Base-by-base conservation (phyloP, 2,329 filamentous ascomycete species). In the Chrysoporthe puriensis region DNA sequence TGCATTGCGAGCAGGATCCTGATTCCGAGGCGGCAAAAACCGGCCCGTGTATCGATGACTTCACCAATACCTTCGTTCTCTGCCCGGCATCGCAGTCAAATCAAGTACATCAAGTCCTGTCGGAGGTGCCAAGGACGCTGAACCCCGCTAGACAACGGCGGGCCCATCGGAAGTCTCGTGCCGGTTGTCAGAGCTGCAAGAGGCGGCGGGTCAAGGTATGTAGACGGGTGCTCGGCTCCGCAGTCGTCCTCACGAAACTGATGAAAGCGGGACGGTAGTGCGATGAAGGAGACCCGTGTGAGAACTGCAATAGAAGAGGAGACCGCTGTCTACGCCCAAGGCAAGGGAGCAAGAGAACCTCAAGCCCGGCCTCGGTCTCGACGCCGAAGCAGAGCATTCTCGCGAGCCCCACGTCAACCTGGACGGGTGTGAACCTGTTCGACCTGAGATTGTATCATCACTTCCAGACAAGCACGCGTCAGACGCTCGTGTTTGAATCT, bases 401-500 rank as follows among this genome's bases (percentile, higher is more conserved):
- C 46, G 14, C 44, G 18, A 26, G 40, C 32, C 40, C 26, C 42
- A 56, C 46, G 11, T 54, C 46, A n/a, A 44, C 36, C 18, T 26
- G 18, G 42, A 40, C 66, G 34, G 57, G 36, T 9, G 64, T 71
- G n/a, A 71, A 72, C 44, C 62, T 71, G 8, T 58, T 69, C 14
- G 69, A 72, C 32, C 62, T 74, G 62, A 71, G 70, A 60, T 63
- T 74, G 5, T 67, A 73, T 21, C 71, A 74, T 69, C 72, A 74
- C 66, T 74, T 73, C 62, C 70, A 72, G 32, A 62, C 50, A 32
- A 62, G 59, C n/a, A 74, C 73, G 0, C 61, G 67, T 26, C 46
- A 70, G 13, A 74, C 73, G 3, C 70, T 74, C 34, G 46, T 74
- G 3, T 62, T 70, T 34, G 32, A 57, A 0, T 62, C 64, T 11